These are phyloP conservation scores for Hirschioporus abietinus DNA, from an alignment of 768 basidiomycete genomes.

Conservation along the genomic window DNA sequence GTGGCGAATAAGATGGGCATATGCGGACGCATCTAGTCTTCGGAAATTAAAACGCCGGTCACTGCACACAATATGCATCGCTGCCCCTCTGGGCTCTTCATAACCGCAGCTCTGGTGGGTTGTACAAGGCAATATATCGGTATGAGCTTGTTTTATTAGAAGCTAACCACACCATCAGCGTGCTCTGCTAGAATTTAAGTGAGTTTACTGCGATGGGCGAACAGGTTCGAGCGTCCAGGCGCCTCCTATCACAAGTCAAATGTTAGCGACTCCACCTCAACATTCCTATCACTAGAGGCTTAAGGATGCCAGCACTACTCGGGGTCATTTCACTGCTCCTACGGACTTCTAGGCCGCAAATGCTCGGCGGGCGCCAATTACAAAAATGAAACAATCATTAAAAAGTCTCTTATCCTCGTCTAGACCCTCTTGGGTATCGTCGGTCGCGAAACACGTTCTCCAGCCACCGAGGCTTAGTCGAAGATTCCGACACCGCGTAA, in stretches of 20 bases:
- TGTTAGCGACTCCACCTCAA: too few relatives aligned
- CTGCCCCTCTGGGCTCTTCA: neutral
- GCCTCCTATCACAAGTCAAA: too few relatives aligned
- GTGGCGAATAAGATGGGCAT: neutral
- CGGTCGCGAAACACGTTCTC: neutral
- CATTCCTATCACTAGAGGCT: too few relatives aligned
- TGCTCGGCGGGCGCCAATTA: neutral
- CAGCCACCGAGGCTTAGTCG: too few relatives aligned
- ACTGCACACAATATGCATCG: neutral
- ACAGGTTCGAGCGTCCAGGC: too few relatives aligned
- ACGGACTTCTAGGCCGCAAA: neutral
- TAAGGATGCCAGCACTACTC: too few relatives aligned
- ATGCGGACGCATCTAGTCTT: neutral
- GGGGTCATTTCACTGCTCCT: neutral
- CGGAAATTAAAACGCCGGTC: neutral
- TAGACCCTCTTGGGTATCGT: neutral
- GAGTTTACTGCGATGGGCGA: too few relatives aligned
- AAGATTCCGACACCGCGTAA: neutral
- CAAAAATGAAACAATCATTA: neutral
- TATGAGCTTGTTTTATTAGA: too few relatives aligned
- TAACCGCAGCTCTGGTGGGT: too few relatives aligned
- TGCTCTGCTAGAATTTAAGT: too few relatives aligned
- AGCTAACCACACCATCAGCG: too few relatives aligned
- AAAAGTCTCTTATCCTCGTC: neutral
- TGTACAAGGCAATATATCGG: too few relatives aligned